Evolutionary conservation across 345 rosid species (phyloP).

Genomic region (Gossypioides kirkii): DNA sequence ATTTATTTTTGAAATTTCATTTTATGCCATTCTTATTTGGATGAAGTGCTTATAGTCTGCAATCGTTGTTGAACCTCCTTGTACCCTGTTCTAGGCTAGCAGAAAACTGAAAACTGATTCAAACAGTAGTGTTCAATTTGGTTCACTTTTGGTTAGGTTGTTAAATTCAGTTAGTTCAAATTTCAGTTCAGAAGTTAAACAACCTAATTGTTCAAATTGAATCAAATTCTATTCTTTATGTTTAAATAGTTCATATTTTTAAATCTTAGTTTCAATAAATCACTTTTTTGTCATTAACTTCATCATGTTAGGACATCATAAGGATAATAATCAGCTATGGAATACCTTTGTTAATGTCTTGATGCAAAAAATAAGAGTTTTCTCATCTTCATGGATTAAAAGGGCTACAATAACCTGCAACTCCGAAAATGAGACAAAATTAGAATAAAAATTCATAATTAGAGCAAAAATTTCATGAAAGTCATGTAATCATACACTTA

Average conservation of each 20-base stretch:
- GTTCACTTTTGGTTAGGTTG: neutral
- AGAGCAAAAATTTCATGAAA: neutral
- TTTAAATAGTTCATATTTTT: too few species aligned
- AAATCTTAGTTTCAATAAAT: neutral
- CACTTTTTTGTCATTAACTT: neutral
- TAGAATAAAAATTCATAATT: neutral
- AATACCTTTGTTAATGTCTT: constrained; percentile 53
- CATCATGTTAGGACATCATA: neutral
- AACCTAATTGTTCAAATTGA: too few species aligned
- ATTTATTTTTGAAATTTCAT: neutral
- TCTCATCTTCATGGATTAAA: constrained; percentile 52
- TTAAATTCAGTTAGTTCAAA: neutral
- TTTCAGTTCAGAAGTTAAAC: too few species aligned
- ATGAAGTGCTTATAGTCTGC: neutral
- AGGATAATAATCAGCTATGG: neutral
- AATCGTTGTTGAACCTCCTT: neutral
- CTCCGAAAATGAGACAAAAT: neutral
- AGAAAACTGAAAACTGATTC: neutral
- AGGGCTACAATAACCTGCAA: constrained; percentile 47
- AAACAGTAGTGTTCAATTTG: neutral
- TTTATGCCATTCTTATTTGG: neutral
- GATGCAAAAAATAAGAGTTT: constrained; percentile 47
- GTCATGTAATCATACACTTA: constrained; percentile 35
- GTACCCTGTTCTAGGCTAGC: too few species aligned
- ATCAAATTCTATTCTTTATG: too few species aligned